phyloP scores from a whole-genome alignment of 495 filamentous ascomycete genomes.

The Parathielavia appendiculata region DNA sequence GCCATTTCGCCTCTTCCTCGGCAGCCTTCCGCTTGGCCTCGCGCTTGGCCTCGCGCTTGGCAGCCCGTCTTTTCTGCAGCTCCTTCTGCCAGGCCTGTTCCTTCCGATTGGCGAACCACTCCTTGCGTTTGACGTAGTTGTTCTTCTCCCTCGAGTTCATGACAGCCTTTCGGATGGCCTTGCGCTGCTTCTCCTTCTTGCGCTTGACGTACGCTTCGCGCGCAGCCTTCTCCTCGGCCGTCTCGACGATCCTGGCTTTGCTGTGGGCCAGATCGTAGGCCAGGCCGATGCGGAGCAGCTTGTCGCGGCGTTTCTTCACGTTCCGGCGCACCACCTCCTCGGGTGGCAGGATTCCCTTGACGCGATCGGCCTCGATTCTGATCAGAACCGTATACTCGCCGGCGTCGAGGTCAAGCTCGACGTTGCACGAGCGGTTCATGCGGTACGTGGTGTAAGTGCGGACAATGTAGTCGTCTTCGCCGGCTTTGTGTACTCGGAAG shows the following conservation, averaged over 20 bases:
- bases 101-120: slow-evolving; percentile 13
- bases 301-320: slow-evolving; percentile 63
- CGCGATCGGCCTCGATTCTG: slow-evolving; percentile 67
- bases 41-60: slow-evolving; percentile 24
- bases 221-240: slow-evolving; percentile 56
- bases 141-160: slow-evolving; percentile 28
- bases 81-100: slow-evolving; percentile 19
- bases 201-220: slow-evolving; percentile 37
- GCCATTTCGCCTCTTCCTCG: slow-evolving; percentile 11
- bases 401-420: slow-evolving; percentile 74
- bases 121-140: slow-evolving; percentile 16
- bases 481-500: slow-evolving; percentile 77
- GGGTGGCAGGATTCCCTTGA: slow-evolving; percentile 46
- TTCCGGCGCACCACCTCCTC: slow-evolving; percentile 64
- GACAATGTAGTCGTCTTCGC: slow-evolving; percentile 78
- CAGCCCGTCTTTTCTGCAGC: slow-evolving; percentile 31
- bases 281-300: slow-evolving; percentile 74
- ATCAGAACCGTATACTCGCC: slow-evolving; percentile 77
- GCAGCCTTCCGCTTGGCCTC: slow-evolving; percentile 29
- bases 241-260: slow-evolving; percentile 64
- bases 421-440: slow-evolving; percentile 73
- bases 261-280: slow-evolving; percentile 82
- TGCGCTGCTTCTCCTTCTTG: slow-evolving; percentile 48
- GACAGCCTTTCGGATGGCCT: slow-evolving; percentile 28
- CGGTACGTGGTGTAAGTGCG: slow-evolving; percentile 65